phyloP scores from a whole-genome alignment of 2,329 filamentous ascomycete genomes.

The Aphanocladium album region DNA sequence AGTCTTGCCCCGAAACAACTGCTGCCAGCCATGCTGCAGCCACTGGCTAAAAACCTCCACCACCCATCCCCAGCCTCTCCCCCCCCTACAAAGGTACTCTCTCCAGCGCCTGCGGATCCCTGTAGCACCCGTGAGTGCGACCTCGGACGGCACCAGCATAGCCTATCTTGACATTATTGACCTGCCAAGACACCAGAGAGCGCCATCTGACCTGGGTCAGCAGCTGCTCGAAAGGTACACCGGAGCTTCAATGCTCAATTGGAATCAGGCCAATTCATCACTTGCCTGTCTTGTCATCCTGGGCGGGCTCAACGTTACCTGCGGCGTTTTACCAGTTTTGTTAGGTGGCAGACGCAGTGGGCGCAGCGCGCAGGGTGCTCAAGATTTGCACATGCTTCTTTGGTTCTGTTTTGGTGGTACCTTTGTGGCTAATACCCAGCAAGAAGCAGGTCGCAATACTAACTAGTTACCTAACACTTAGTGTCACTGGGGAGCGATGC shows the following conservation, averaged over 20 bases:
- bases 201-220: constrained; percentile 1
- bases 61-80: background rate
- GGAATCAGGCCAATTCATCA: background rate
- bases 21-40: background rate
- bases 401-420: background rate
- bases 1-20: too few species aligned
- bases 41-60: too few species aligned
- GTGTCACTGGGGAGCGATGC: background rate
- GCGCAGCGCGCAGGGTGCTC: background rate
- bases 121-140: background rate
- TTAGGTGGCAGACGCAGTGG: background rate
- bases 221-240: background rate
- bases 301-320: constrained; percentile 1
- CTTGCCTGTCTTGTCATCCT: background rate
- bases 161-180: background rate
- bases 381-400: background rate
- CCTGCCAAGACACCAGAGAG: background rate
- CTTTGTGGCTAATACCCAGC: background rate
- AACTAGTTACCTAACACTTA: too few species aligned
- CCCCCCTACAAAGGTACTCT: background rate
- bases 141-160: background rate
- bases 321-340: constrained; percentile 5
- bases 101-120: background rate
- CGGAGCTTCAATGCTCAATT: background rate
- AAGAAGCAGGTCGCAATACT: background rate